Base-by-base conservation (phyloP, 805 yeast genomes). In the Zygoascus bituminiphila region DNA sequence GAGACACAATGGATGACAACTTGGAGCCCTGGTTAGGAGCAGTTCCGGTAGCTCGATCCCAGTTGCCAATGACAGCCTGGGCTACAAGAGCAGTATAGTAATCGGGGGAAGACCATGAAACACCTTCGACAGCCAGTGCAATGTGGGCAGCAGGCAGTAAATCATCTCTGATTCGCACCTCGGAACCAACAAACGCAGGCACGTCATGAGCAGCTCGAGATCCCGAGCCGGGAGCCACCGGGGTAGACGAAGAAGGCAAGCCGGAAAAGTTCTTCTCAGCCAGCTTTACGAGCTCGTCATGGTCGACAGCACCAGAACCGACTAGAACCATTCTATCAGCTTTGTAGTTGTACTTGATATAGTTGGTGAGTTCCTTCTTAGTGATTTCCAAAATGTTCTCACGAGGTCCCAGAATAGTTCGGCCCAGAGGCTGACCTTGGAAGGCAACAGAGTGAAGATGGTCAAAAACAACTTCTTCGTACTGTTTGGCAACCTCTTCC, bases 281-380 rank as follows among this genome's bases (percentile, higher is more conserved):
- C 51, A 81, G 73, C 54, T 73, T 62, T 22, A 88, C 95, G 48
- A 93, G 77, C 54, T 83, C 81, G 6, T 82, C 84, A 68, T 93
- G 99, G 59, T 87, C 79, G 21, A 93, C 94, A 41, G 89, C 83
- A 20, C 99, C 99, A 1, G 94, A 59, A 38, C 96, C 98, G 37
- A 89, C 95, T n/a, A 93, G 73, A 1, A 93, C 98, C 98, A 93
- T 93, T 61, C 98, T 75, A 68, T 93, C 97, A 38, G 97, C 95
- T 61, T 84, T 85, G 69, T 93, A 93, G 71, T 93, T 93, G 38
- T 82, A 79, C 29, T 75, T 69, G 60, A 93, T 93, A 67, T 89
- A 93, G 56, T 78, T 74, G 49, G 77, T 79, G 62, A 93, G 73
- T 64, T 93, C 96, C 5, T 72, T 70, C 61, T 87, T 76, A 54